Evolutionary conservation across 352 stramenopile species (phyloP).

Genomic region (Phytophthora lateralis): DNA sequence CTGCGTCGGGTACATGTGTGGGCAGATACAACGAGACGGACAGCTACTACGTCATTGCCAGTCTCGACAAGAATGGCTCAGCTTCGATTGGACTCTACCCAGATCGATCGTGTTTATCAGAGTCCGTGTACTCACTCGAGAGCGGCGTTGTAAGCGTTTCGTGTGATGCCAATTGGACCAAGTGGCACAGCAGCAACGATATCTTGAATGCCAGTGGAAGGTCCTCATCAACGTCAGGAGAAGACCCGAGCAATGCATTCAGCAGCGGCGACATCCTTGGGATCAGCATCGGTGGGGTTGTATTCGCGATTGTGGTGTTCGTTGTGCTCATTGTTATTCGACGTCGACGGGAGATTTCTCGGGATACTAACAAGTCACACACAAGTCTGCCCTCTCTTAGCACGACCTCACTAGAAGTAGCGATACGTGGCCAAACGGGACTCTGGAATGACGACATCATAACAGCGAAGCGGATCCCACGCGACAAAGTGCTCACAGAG

Average conservation of each 20-base stretch:
- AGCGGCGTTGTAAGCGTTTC: conserved; percentile 7
- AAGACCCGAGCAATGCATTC: not conserved
- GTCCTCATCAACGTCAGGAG: not conserved
- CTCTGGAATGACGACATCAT: conserved; percentile 44
- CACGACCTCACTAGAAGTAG: conserved; percentile 6
- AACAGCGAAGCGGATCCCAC: conserved; percentile 35
- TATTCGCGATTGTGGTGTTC: conserved; percentile 5
- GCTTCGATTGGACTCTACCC: conserved; percentile 13
- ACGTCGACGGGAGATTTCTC: not conserved
- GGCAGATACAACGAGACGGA: conserved; percentile 13
- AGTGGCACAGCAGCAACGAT: conserved; percentile 33
- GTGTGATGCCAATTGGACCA: conserved; percentile 15
- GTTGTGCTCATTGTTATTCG: not conserved
- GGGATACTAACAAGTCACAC: not conserved
- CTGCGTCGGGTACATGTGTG: conserved; percentile 11
- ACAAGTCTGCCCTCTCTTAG: not conserved
- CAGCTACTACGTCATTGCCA: conserved; percentile 25
- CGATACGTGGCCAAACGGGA: conserved; percentile 12
- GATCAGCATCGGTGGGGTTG: not conserved
- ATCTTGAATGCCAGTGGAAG: not conserved
- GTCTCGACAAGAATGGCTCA: conserved; percentile 20
- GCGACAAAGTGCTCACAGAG: conserved; percentile 30
- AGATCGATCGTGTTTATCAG: conserved; percentile 17
- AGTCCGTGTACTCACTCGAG: conserved; percentile 7
- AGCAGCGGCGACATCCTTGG: not conserved